Percentiles rank a stretch among this genome's conserved stretches.
phyloP scores from a whole-genome alignment of 2,329 filamentous ascomycete genomes.

The Diaporthe destruens region DNA sequence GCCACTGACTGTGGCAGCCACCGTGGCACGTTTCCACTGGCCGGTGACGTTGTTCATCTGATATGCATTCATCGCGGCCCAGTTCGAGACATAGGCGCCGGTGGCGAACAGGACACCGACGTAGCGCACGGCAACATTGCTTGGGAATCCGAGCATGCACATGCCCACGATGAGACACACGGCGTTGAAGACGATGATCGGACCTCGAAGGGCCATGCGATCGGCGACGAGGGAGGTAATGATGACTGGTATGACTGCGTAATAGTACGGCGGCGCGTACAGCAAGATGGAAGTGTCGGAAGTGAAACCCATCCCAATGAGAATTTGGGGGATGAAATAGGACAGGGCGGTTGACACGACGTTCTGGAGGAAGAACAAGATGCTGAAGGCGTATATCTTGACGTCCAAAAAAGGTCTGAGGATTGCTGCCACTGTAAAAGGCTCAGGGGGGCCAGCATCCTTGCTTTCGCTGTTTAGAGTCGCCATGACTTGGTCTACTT shows the following conservation, averaged over 20 bases:
- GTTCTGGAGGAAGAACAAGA: slow-evolving; percentile 76
- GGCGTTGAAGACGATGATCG: slow-evolving; percentile 75
- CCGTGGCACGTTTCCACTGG: slow-evolving; percentile 42
- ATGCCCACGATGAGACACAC: slow-evolving; percentile 73
- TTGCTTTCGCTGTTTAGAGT: slow-evolving; percentile 72
- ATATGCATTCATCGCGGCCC: slow-evolving; percentile 75
- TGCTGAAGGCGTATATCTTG: slow-evolving; percentile 75
- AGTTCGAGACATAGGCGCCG: slow-evolving; percentile 77
- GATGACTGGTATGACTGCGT: slow-evolving; percentile 73
- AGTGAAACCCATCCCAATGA: slow-evolving; percentile 68
- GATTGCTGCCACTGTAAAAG: slow-evolving; percentile 67
- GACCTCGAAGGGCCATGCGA: slow-evolving; percentile 69
- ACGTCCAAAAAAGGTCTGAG: slow-evolving; percentile 68
- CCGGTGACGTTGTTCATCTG: slow-evolving; percentile 70
- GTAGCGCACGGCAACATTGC: slow-evolving; percentile 71
- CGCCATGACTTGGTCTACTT: slow-evolving; percentile 67
- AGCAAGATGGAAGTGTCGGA: slow-evolving; percentile 69
- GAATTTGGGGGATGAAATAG: slow-evolving; percentile 75
- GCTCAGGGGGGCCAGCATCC: slow-evolving; percentile 66
- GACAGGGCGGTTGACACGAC: slow-evolving; percentile 73
- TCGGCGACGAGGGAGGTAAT: slow-evolving; percentile 74
- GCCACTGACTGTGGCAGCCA: slow-evolving; percentile 40
- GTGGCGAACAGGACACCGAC: slow-evolving; percentile 75
- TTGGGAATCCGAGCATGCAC: slow-evolving; percentile 72
- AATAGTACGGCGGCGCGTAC: slow-evolving; percentile 77